Evolutionary conservation across 1,139 yeast species (phyloP).

Genomic region (Hanseniaspora gamundiae): DNA sequence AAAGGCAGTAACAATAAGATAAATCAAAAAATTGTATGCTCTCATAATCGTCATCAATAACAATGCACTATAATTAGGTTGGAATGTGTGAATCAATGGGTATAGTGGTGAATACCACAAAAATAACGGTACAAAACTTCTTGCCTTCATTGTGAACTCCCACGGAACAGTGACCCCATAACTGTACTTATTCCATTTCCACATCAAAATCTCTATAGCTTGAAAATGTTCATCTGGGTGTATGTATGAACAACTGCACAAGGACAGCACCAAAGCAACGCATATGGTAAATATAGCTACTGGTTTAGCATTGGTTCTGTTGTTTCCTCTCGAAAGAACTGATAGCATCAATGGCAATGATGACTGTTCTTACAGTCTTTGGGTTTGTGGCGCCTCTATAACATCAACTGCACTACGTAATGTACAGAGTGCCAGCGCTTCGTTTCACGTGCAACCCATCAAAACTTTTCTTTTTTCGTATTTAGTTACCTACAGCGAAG

Average conservation of each 20-base stretch:
- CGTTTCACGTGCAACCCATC: not conserved
- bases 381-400: too few relatives aligned
- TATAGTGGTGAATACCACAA: constrained; percentile 56
- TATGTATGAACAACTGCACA: constrained; percentile 44
- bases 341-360: too few relatives aligned
- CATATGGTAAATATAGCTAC: not conserved
- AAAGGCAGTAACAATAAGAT: not conserved
- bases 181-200: constrained; percentile 28
- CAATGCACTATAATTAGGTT: not conserved
- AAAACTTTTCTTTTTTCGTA: not conserved
- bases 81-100: not conserved
- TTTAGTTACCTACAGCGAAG: too few relatives aligned
- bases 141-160: constrained; percentile 61
- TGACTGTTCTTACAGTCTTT: too few relatives aligned
- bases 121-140: constrained; percentile 65
- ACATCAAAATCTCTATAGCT: constrained; percentile 54
- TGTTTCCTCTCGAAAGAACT: too few relatives aligned
- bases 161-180: constrained; percentile 49
- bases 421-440: too few relatives aligned
- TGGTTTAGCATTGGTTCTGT: not conserved
- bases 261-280: not conserved
- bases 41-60: not conserved
- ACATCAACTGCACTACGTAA: too few relatives aligned
- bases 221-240: constrained; percentile 99
- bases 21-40: constrained; percentile 3